phyloP scores from a whole-genome alignment of 2,329 filamentous ascomycete species.

The Karstenula rhodostoma region DNA sequence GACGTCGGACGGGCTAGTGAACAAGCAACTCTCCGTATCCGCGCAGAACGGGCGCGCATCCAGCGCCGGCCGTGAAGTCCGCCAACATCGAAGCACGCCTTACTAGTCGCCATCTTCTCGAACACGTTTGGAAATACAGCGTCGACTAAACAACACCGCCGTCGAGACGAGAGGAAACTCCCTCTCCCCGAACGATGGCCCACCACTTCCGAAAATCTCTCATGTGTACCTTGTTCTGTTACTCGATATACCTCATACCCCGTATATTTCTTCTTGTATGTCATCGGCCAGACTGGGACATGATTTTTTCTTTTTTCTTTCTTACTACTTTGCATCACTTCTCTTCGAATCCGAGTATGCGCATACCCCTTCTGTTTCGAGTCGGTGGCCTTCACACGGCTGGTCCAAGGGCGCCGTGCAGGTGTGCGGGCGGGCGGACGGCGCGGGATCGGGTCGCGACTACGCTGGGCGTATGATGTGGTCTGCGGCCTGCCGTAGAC shows the following conservation, averaged over 20 bases:
- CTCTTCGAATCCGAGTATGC: conserved; percentile 19
- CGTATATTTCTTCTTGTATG: conserved; percentile 22
- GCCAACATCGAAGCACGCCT: conserved; percentile 33
- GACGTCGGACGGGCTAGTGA: conserved; percentile 41
- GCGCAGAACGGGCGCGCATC: conserved; percentile 42
- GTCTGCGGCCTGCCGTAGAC: too few species aligned
- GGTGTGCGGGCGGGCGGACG: too few species aligned
- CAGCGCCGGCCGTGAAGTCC: conserved; percentile 42
- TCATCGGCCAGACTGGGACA: conserved; percentile 11
- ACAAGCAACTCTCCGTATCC: conserved; percentile 35
- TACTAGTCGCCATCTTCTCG: conserved; percentile 19
- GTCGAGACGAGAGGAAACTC: not conserved
- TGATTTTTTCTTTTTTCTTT: not conserved
- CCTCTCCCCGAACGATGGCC: not conserved
- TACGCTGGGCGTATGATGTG: conserved; percentile 3
- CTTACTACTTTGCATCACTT: conserved; percentile 3
- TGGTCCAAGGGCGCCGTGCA: not conserved
- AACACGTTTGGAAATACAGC: not conserved
- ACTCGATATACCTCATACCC: conserved; percentile 19
- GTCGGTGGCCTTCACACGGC: conserved; percentile 3
- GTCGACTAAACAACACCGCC: not conserved
- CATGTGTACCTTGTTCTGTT: conserved; percentile 17
- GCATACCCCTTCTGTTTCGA: conserved; percentile 26
- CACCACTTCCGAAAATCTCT: conserved; percentile 3
- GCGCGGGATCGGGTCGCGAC: too few species aligned